Base-by-base conservation (phyloP, 306 rosid species). In the Castanea crenata region DNA sequence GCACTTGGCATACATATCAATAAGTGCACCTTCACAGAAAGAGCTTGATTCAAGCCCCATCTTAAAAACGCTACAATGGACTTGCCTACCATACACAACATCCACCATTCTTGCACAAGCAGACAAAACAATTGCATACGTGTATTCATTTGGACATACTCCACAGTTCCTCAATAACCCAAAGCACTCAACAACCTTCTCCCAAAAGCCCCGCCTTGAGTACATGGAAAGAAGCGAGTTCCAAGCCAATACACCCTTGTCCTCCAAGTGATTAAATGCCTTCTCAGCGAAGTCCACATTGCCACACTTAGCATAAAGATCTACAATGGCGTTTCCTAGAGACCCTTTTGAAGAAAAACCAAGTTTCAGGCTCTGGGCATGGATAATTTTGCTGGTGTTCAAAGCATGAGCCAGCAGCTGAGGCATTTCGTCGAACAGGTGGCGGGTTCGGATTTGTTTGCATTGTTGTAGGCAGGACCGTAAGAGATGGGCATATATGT, bases 1-100 rank as follows among this genome's bases (percentile, higher is more conserved):
- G 83, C 97, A 86, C 78, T 92, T 89, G 35, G 92, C 89, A 69
- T 92, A 92, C 84, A 90, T 79, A 84, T 92, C 86, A 77, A 92
- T 83, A n/a, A 92, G 91, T 32, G 89, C 84, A 25, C 90, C 89
- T 64, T 78, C 86, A 69, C 90, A 88, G 80, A 83, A 88, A 4
- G 90, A 58, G 65, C 49, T 69, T 21, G 72, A 84, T 58, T 84
- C 82, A 12, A 83, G 82, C 14, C 97, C 94, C 35, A 55, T 69
- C 88, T 92, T 89, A 27, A 87, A 38, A 18, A 80, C 80, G 20
- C 72, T 78, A 62, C 82, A 84, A 58, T 94, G 98, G 55, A 94
- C 55, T 51, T 76, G 78, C 63, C 81, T 86, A 15, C 98, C 97
- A 52, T 74, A 83, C n/a, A 79, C 70, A 73, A 81, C 41, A 71